A percentile compares a stretch with the other conserved stretches of the same genome.
Conservation (phyloP, 805 yeast genomes). For the Sugiyamaella lignohabitans region DNA sequence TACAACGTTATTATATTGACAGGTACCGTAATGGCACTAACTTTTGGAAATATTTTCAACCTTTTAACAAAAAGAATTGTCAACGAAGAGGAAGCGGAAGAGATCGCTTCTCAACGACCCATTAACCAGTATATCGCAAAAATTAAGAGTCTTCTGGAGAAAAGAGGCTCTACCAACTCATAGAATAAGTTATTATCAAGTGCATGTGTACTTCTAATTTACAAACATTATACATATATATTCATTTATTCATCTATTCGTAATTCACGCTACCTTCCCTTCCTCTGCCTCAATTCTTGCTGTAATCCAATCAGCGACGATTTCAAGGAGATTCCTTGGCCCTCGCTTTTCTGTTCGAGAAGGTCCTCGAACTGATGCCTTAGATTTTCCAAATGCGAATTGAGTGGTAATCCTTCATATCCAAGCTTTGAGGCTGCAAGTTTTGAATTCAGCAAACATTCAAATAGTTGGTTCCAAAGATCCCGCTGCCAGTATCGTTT, state of each 20-base stretch:
- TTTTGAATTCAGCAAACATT: constrained; percentile 58
- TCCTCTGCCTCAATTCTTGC: no score
- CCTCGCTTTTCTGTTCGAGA: constrained; percentile 28
- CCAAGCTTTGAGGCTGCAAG: no score
- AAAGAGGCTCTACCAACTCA: neutral
- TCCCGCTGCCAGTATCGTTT: constrained; percentile 73
- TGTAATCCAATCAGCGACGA: no score
- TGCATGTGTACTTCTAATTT: neutral
- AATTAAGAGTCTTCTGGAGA: neutral
- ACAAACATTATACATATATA: no score
- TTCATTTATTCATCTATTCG: no score
- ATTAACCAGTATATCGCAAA: constrained; percentile 1
- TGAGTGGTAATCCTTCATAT: no score
- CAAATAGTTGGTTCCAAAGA: constrained; percentile 65
- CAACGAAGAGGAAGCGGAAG: constrained; percentile 54
- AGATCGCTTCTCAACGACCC: constrained; percentile 6
- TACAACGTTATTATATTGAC: constrained; percentile 93
- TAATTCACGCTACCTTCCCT: no score
- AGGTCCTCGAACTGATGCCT: no score
- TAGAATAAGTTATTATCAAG: neutral
- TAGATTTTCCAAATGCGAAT: no score
- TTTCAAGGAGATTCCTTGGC: constrained; percentile 20
- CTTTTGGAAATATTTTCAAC: constrained; percentile 83
- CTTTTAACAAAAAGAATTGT: constrained; percentile 66
- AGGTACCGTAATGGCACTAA: constrained; percentile 85